phyloP scores from a whole-genome alignment of 352 stramenopile species.

The Plasmopara halstedii region DNA sequence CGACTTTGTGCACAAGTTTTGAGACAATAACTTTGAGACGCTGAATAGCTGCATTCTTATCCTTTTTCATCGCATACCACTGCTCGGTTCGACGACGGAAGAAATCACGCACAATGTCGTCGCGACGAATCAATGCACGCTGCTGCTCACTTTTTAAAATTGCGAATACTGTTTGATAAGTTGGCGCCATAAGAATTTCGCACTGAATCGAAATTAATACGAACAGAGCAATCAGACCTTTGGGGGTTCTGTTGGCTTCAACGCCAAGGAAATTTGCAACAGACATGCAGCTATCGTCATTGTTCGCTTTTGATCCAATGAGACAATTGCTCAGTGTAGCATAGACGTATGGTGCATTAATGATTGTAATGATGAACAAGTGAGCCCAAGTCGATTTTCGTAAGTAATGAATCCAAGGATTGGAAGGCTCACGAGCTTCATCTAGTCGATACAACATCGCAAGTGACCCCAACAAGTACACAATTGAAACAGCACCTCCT shows the following conservation, averaged over 20 bases:
- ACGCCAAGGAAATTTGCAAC: constrained; percentile 65
- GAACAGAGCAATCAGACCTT: constrained; percentile 72
- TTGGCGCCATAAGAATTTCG: constrained; percentile 53
- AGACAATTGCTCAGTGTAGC: constrained; percentile 43
- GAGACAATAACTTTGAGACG: constrained; percentile 84
- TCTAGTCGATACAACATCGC: constrained; percentile 78
- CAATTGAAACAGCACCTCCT: constrained; percentile 60
- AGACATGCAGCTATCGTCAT: constrained; percentile 47
- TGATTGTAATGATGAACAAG: constrained; percentile 69
- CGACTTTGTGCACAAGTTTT: constrained; percentile 82
- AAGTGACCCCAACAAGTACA: constrained; percentile 61
- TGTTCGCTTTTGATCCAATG: constrained; percentile 19
- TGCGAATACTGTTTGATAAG: constrained; percentile 51
- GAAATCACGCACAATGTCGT: constrained; percentile 58
- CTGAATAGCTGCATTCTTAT: constrained; percentile 76
- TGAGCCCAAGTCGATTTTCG: constrained; percentile 80
- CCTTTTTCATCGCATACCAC: constrained; percentile 76
- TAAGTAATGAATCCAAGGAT: constrained; percentile 62
- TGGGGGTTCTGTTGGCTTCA: constrained; percentile 36
- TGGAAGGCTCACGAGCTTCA: constrained; percentile 44
- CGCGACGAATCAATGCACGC: constrained; percentile 34
- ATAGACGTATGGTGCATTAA: constrained; percentile 57
- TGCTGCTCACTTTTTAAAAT: constrained; percentile 45
- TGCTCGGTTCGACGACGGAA: constrained; percentile 58
- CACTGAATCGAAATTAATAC: constrained; percentile 80